Base-by-base conservation (phyloP, 2,329 filamentous ascomycete genomes). In the Monosporascus sp. region DNA sequence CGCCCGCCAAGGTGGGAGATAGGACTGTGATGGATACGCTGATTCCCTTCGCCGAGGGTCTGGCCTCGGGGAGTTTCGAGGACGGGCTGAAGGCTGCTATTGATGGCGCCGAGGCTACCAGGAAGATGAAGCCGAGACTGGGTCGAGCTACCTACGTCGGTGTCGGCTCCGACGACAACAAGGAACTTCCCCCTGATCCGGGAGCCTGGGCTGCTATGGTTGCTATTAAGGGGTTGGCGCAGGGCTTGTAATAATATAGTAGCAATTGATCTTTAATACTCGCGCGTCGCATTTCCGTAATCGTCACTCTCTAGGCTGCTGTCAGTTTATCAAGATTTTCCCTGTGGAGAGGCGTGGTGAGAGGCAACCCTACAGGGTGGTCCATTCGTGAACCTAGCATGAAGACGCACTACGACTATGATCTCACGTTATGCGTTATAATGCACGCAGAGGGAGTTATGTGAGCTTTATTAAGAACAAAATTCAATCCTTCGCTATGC, bases 121-220 rank as follows among this genome's bases (percentile, higher is more conserved):
- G 79, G 68, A 80, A 73, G 25, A 81, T 89, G 77, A 80, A 76
- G 67, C 83, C 86, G 7, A 82, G 74, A 60, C 71, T 89, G 27
- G 86, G 86, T 2, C 73, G 86, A 49, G 85, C 85, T 11, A 86
- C 86, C 0, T 89, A 89, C 60, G 81, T 89, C 3, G 84, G 80
- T 5, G 77, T 75, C 1, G 78, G 77, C 44, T 73, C 73, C 3
- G 79, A 74, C 52, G 73, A 79, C 54, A 75, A 73, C 51, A 69
- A 69, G 50, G 76, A 75, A 45, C 56, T 79, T 51, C 83, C 86
- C 5, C 85, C 86, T 3, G 86, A 89, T 65, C 86, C 86, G 0
- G 85, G 86, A 31, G 86, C 86, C 5, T 84, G 85, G 74, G 86
- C 84, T n/a, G 77, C 86, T 24, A 83, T 83, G 77, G 77, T 81